Evolutionary conservation across 495 filamentous ascomycete species (phyloP).

Genomic region (Cladorrhinum samala): DNA sequence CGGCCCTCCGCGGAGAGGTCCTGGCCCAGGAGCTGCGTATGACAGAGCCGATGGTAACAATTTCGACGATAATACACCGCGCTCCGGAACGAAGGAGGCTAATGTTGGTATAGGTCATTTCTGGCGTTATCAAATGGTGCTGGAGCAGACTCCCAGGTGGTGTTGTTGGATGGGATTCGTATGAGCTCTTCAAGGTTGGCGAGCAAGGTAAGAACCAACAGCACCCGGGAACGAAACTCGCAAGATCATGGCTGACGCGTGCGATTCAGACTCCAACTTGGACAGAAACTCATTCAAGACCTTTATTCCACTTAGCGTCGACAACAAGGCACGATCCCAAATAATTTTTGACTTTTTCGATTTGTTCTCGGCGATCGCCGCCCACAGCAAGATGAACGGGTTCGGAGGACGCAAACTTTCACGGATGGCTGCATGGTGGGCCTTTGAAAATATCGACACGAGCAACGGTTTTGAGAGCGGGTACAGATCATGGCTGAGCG

Average conservation of each 20-base stretch:
- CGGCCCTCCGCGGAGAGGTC: conserved; percentile 55
- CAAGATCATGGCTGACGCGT: background rate
- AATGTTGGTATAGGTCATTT: conserved; percentile 61
- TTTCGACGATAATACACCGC: background rate
- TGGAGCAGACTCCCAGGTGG: conserved; percentile 92
- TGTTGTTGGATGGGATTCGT: conserved; percentile 94
- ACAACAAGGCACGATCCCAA: conserved; percentile 74
- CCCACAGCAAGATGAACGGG: conserved; percentile 87
- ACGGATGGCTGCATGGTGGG: conserved; percentile 96
- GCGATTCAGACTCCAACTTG: conserved; percentile 71
- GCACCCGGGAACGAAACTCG: background rate
- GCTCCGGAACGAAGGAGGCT: conserved; percentile 4
- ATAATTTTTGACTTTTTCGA: conserved; percentile 98
- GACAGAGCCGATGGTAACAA: conserved; percentile 82
- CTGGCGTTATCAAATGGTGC: conserved; percentile 96
- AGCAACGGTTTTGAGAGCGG: conserved; percentile 93
- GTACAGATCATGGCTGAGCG: conserved; percentile 78
- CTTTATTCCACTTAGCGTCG: conserved; percentile 91
- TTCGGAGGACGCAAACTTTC: conserved; percentile 91
- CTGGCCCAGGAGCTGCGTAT: conserved; percentile 84
- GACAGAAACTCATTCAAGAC: conserved; percentile 91
- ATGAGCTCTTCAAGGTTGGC: conserved; percentile 91
- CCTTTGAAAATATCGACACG: conserved; percentile 81
- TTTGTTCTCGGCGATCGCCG: conserved; percentile 70
- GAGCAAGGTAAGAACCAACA: conserved; percentile 73